Evolutionary conservation across 176 grass and related monocot genomes (phyloP), one percentile per base, ranked within the genome.

Genomic region (Aechmea fasciata): DNA sequence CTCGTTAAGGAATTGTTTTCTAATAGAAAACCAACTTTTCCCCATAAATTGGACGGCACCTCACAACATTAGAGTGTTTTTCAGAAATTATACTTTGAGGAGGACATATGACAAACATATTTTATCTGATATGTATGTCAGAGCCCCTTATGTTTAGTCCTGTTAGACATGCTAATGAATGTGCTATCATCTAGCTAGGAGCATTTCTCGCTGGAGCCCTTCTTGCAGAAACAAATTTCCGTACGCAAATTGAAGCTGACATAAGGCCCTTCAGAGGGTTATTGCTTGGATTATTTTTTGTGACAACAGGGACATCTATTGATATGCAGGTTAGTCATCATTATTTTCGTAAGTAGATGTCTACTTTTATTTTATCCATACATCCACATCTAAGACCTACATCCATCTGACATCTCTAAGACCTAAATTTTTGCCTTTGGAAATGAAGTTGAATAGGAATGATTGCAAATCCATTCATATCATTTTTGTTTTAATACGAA

Each of bases 181-280:
- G 17, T 61, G 55, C 55, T 61, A 61, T 18, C 55, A 61, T 83
- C 59, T 81, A 92, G 94, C 69, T 97, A 83, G 94, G 94, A 50
- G 94, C 94, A 83, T 97, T 97, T 92, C 82, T 97, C 19, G 94
- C 94, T 52, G 94, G 94, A 78, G 94, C 94, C n/a, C 67, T 92
- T 76, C 94, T 97, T 11, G 94, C 94, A 72, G 94, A 97, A 83
- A 90, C 94, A 77, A 97, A 97, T 76, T 97, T 97, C 59, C 94
- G 94, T 10, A 97, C 94, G 17, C 94, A 97, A 90, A 90, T 99
- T 59, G 94, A 99, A 89, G 94, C 94, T 72, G 94, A 99, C 77
- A 99, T 99, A 85, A 92, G 94, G 63, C 94, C 94, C 2, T 99
- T 99, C 71, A 90, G 89, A 90, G 94, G 94, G 8, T 85, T 99